phyloP scores from a whole-genome alignment of 768 basidiomycete genomes.

The Suillus cothurnatus region DNA sequence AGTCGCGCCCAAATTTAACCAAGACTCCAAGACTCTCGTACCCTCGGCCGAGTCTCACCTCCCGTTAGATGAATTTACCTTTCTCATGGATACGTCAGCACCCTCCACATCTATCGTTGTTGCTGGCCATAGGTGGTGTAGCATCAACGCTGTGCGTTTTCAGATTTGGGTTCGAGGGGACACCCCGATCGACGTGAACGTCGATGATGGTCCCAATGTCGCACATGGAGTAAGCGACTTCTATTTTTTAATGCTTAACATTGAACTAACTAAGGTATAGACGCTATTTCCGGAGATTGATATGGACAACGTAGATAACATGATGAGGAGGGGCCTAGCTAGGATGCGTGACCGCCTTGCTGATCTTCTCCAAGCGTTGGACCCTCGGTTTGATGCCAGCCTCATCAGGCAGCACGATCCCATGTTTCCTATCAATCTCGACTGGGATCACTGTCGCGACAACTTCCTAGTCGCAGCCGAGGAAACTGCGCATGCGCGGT shows the following conservation, averaged over 20 bases:
- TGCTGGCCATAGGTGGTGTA: not conserved
- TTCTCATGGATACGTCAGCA: not conserved
- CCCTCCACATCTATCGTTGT: not conserved
- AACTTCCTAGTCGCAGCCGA: not conserved
- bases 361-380: not conserved
- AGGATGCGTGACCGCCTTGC: not conserved
- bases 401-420: not conserved
- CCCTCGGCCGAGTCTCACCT: not conserved
- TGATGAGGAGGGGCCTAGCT: not conserved
- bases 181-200: not conserved
- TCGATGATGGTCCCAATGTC: not conserved
- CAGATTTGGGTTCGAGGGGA: not conserved
- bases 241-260: not conserved
- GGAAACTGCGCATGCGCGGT: not conserved
- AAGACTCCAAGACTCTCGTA: not conserved
- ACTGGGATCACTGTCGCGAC: not conserved
- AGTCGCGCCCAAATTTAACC: not conserved
- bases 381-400: not conserved
- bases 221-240: not conserved
- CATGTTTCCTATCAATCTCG: not conserved
- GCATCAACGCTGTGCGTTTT: not conserved
- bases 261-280: not conserved
- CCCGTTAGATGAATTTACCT: not conserved
- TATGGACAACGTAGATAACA: not conserved
- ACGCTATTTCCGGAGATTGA: not conserved